A percentile compares a stretch with the other conserved stretches of the same genome.
These are phyloP conservation scores for Trichoderma lentiforme DNA, from an alignment of 2,329 filamentous ascomycete genomes.

Conservation along the genomic window DNA sequence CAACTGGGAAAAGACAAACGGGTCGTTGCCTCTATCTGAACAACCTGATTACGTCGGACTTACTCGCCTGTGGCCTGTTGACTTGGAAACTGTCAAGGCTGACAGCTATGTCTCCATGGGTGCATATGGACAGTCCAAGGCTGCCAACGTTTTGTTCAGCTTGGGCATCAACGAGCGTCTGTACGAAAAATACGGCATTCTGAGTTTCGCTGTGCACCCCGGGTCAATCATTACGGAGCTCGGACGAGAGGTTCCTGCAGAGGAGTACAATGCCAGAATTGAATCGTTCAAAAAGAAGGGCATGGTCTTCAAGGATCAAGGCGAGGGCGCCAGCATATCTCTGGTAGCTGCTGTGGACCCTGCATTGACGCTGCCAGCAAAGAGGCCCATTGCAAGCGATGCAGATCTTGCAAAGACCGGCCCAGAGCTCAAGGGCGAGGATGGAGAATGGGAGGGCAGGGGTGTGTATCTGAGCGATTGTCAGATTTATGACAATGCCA, in stretches of 20 bases:
- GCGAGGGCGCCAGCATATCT: neutral
- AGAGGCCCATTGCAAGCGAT: neutral
- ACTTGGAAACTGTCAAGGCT: neutral
- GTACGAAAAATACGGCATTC: neutral
- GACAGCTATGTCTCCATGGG: neutral
- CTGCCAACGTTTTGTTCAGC: conserved; percentile 4
- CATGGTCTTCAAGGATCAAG: neutral
- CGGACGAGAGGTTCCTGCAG: neutral
- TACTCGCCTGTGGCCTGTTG: neutral
- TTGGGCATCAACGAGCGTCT: conserved; percentile 3
- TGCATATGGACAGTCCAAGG: conserved; percentile 20
- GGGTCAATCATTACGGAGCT: neutral
- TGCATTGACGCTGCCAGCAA: neutral
- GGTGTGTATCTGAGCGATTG: conserved; percentile 8
- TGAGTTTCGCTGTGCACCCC: neutral
- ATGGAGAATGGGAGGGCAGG: conserved; percentile 12
- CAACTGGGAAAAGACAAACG: conserved; percentile 4
- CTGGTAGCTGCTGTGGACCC: conserved; percentile 7
- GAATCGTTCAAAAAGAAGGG: neutral
- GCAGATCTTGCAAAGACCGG: neutral
- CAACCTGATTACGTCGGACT: neutral
- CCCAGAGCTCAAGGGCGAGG: neutral
- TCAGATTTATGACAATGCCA: neutral
- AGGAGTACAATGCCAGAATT: neutral
- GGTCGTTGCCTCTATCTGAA: neutral